Conservation (phyloP, 139 green algal genomes). For the Volvox africanus region DNA sequence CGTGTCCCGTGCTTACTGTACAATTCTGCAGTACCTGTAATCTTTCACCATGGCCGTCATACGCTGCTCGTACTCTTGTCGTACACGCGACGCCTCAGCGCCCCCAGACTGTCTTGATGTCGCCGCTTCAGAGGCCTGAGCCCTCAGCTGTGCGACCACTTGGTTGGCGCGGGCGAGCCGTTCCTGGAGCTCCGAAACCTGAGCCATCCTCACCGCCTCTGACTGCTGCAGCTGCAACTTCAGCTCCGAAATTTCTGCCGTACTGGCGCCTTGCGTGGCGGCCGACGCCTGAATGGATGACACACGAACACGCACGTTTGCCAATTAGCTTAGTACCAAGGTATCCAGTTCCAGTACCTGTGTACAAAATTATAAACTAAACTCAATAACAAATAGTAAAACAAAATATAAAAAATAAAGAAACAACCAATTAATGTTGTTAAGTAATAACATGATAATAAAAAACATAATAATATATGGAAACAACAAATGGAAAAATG, state of each 20-base stretch:
- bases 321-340: no score
- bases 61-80: slow-evolving; percentile 28
- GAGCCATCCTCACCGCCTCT: slow-evolving; percentile 24
- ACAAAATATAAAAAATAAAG: no score
- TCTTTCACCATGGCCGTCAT: slow-evolving; percentile 27
- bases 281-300: not conserved
- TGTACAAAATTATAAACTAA: no score
- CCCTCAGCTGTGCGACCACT: not conserved
- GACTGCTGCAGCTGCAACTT: slow-evolving; percentile 27
- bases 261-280: not conserved
- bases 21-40: not conserved
- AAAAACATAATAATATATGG: no score
- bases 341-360: no score
- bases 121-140: not conserved
- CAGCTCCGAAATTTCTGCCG: not conserved
- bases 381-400: no score
- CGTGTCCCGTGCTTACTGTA: no score
- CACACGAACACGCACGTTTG: no score
- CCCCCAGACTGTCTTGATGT: not conserved
- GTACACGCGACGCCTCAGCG: not conserved
- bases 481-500: no score
- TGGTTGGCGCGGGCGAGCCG: slow-evolving; percentile 7
- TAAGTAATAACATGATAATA: no score
- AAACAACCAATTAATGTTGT: no score
- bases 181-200: slow-evolving; percentile 39